Evolutionary conservation across 192 early-diverging fungal genomes (phyloP), one percentile per base, ranked within the genome.

Genomic region (Dissophora ornata): DNA sequence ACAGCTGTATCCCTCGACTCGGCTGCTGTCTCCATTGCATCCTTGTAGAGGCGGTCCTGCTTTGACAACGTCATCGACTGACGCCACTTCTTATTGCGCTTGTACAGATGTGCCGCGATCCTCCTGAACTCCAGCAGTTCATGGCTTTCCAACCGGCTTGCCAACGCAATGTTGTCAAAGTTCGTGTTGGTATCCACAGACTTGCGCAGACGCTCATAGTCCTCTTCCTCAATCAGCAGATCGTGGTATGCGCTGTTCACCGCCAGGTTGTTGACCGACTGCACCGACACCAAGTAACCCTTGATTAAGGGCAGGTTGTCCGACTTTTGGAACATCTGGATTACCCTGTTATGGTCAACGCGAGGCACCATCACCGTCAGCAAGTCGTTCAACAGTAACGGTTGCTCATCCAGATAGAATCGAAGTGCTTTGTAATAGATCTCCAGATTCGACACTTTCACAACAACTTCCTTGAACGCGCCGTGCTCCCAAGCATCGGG

Each of bases 21-120:
- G n/a, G 93, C 92, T 9, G 96, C 98, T 7, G 98, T 98, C 58
- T 96, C 95, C 94, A 99, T 99, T 1, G 96, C 96, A 69, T 99
- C 98, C 86, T 98, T 97, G 86, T 91, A 99, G 38, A 98, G 89
- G 63, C 94, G 87, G 82, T 99, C 97, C 83, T 97, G 92, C 87
- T 99, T 98, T 19, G 96, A 98, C 41, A 99, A 81, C 13, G 89
- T 85, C 74, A 99, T 91, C 25, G 96, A 97, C 78, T 99, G 93
- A 70, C 88, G 85, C 97, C 97, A 99, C 62, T 95, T 92, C 83
- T 94, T 95, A 86, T 96, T 96, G 74, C 88, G 91, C 86, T 96
- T 96, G 90, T 96, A 98, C 33, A 99, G 82, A 63, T 96, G 95
- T 6, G 98, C 94, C 10, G 97, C 91, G 61, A 99, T 97, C 33